A percentile compares a stretch with the other conserved stretches of the same genome.
phyloP scores from a whole-genome alignment of 257 asterid species.

The Capsicum chinense region DNA sequence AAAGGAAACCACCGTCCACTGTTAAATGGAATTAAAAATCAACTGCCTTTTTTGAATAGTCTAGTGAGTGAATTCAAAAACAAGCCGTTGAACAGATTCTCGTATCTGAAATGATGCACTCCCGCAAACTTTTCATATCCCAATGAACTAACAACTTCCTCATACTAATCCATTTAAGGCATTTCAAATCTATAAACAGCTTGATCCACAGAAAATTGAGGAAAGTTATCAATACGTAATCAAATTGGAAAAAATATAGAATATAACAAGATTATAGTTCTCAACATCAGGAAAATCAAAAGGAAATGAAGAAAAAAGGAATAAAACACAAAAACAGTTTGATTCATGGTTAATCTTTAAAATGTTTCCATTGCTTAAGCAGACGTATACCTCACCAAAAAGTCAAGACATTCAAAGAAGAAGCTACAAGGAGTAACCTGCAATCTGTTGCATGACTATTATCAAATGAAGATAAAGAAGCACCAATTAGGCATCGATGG shows the following conservation, averaged over 20 bases:
- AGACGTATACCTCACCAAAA: background rate
- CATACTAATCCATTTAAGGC: conserved; percentile 35
- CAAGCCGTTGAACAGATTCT: conserved; percentile 34
- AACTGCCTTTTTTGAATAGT: conserved; percentile 13
- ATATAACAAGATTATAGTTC: conserved; percentile 6
- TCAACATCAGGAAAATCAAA: conserved; percentile 6
- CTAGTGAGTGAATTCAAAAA: conserved; percentile 15
- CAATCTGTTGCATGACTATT: background rate
- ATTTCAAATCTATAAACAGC: conserved; percentile 28
- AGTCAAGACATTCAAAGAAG: background rate
- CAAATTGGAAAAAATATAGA: background rate
- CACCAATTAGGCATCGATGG: background rate
- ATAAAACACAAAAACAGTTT: background rate
- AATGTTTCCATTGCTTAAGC: background rate
- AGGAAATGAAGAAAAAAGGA: background rate
- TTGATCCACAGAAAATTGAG: conserved; percentile 26
- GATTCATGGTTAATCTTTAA: background rate
- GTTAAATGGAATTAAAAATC: conserved; percentile 7
- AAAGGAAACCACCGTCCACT: background rate
- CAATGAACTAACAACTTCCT: conserved; percentile 34
- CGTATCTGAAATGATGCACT: conserved; percentile 25
- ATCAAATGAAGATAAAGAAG: background rate
- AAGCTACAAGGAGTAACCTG: background rate
- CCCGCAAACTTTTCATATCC: conserved; percentile 34
- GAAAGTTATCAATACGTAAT: background rate